Conservation (phyloP, 768 basidiomycete species). For the Sarcodon sp. region DNA sequence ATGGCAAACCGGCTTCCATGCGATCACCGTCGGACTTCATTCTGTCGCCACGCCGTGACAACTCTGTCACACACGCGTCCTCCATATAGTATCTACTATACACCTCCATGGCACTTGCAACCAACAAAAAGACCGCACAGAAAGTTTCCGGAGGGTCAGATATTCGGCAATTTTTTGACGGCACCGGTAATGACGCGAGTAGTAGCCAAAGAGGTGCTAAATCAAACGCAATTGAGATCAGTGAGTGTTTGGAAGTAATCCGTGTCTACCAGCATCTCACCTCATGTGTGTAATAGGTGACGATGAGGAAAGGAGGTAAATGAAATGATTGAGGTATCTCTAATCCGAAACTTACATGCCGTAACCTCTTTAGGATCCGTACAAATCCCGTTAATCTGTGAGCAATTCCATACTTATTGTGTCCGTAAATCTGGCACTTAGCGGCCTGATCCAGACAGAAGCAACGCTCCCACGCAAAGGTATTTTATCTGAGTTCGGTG, state of each 20-base stretch:
- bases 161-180: too few relatives aligned
- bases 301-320: slow-evolving; percentile 8
- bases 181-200: too few relatives aligned
- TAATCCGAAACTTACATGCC: not conserved
- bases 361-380: not conserved
- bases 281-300: slow-evolving; percentile 5
- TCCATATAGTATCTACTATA: too few relatives aligned
- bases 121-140: too few relatives aligned
- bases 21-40: too few relatives aligned
- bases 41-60: too few relatives aligned
- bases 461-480: not conserved
- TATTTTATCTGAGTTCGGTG: not conserved
- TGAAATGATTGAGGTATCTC: not conserved
- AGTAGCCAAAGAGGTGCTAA: not conserved
- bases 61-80: too few relatives aligned
- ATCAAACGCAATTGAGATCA: slow-evolving; percentile 9
- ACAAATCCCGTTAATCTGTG: not conserved
- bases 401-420: not conserved
- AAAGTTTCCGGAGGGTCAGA: too few relatives aligned
- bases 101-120: too few relatives aligned
- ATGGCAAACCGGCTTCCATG: too few relatives aligned
- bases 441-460: not conserved
- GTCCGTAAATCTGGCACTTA: not conserved
- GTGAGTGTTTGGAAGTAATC: slow-evolving; percentile 5
- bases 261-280: not conserved